Conservation (phyloP, 495 filamentous ascomycete genomes). For the Friedmanniomyces simplex region DNA sequence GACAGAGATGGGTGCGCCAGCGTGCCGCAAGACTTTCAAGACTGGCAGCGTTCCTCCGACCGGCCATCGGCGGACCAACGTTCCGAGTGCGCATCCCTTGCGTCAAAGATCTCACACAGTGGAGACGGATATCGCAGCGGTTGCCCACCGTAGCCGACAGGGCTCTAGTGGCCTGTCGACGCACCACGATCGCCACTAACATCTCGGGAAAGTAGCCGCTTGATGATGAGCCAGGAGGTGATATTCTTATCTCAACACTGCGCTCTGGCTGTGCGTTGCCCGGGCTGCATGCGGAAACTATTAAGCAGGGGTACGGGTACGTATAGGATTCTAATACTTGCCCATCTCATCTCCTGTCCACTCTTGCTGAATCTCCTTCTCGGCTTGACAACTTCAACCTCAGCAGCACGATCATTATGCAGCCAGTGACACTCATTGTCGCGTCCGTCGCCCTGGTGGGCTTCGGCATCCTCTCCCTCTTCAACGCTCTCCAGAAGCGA, state of each 20-base stretch:
- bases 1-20: too few species aligned
- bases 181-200: neutral
- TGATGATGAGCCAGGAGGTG: neutral
- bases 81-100: neutral
- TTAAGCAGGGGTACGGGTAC: neutral
- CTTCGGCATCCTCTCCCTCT: conserved; percentile 19
- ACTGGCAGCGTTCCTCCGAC: too few species aligned
- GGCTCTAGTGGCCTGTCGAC: neutral
- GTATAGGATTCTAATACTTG: neutral
- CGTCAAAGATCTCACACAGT: neutral
- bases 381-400: neutral
- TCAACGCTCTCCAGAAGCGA: conserved; percentile 10
- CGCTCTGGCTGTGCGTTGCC: neutral
- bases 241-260: neutral
- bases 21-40: too few species aligned
- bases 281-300: neutral
- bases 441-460: conserved; percentile 19
- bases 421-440: conserved; percentile 17
- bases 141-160: neutral
- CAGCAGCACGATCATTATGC: conserved; percentile 13
- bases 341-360: neutral
- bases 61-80: neutral
- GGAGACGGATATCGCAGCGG: neutral
- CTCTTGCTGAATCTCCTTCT: too few species aligned
- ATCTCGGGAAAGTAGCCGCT: neutral